These are phyloP conservation scores for Apiosordaria backusii DNA, from an alignment of 495 filamentous ascomycete genomes.

Conservation along the genomic window DNA sequence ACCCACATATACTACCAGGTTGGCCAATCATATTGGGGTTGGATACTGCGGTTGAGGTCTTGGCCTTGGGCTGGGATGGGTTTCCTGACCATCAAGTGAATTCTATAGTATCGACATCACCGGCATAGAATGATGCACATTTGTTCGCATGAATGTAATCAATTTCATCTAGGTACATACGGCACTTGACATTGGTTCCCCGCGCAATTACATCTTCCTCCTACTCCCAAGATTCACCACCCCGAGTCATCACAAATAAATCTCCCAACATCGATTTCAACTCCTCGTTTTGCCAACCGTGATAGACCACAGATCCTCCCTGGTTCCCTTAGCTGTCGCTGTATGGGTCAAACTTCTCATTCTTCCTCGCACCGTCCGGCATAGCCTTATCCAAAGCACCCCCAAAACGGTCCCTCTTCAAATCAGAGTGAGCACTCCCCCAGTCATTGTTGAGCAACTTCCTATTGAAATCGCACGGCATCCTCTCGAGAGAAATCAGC, in stretches of 20 bases:
- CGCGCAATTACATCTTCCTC: too few species aligned
- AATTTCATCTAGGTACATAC: too few species aligned
- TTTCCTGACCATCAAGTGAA: too few species aligned
- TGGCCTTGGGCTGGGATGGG: neutral
- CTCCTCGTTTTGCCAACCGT: neutral
- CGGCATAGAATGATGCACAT: too few species aligned
- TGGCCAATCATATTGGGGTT: neutral
- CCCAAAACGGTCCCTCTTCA: neutral
- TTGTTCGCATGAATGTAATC: too few species aligned
- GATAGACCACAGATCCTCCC: too few species aligned
- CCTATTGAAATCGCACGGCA: neutral
- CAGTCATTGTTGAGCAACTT: neutral
- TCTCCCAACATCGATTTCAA: neutral
- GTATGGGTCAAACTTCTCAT: neutral
- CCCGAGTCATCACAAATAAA: too few species aligned
- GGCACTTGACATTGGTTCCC: too few species aligned
- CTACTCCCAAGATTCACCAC: too few species aligned
- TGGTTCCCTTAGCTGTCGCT: neutral
- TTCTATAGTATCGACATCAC: too few species aligned
- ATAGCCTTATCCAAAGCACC: neutral
- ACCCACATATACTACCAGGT: neutral
- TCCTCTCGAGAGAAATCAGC: slow-evolving; percentile 4
- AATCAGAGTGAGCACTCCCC: neutral
- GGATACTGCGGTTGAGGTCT: neutral
- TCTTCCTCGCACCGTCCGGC: neutral